Evolutionary conservation across 2,329 filamentous ascomycete species (phyloP), one percentile per base, ranked within the genome.

Genomic region (Nigrograna mackinnonii): DNA sequence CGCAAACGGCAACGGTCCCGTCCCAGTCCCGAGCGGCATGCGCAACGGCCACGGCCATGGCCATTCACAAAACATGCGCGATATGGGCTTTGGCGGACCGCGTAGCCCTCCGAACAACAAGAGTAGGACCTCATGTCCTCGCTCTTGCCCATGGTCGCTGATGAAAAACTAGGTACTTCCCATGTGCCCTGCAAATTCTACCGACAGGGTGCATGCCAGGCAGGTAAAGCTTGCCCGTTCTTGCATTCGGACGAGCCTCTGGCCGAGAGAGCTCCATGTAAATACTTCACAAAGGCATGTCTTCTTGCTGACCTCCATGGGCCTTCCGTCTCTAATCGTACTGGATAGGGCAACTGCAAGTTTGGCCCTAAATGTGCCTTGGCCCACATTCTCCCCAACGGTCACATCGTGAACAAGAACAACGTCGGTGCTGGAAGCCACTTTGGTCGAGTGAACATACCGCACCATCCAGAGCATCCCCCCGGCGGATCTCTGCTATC

Each of bases 141-240:
- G 9, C n/a, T 28, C 24, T 28, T 9, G 24, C 9, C n/a, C 24
- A 9, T 28, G 9, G 31, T 13, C 16, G 4, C 16, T 33, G 31
- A 33, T 17, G 7, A n/a, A 4, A 20, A 22, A 22, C 31, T 47
- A 96, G 92, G 96, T 71, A 96, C 94, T 14, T 87, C 91, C 49
- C 94, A 97, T 75, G 94, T 99, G 33, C 94, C 94, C 28, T 99
- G 94, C 87, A 97, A 97, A 79, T 99, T 99, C 86, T 99, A 94
- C 73, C 86, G 91, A 40, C 90, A 96, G 75, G 91, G 92, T 68
- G 85, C 90, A 61, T 99, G 94, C 71, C 92, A 97, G 79, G 94
- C 94, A 44, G 94, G 94, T 58, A 89, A 88, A 68, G 90, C 91
- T 54, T 99, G 94, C 75, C 94, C 94, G 30, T 99, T 97, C 73